These are phyloP conservation scores for Anaeromyces robustus DNA, from an alignment of 192 early-diverging fungal genomes.

Conservation along the genomic window DNA sequence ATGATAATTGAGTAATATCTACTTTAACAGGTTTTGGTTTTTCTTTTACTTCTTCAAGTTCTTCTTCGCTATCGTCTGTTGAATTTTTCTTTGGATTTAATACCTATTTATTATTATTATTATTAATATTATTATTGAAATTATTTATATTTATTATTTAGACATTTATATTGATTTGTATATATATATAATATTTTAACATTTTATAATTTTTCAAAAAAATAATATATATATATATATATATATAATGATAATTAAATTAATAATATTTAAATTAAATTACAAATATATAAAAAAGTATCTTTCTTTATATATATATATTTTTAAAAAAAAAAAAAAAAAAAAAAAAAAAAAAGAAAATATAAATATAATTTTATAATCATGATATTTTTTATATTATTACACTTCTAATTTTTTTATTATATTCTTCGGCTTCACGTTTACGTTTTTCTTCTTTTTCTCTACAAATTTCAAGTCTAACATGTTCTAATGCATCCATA, in stretches of 20 bases:
- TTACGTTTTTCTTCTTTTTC: slow-evolving; percentile 14
- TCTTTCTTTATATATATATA: too few species aligned
- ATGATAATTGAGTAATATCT: slow-evolving; percentile 28
- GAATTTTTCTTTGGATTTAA: not conserved
- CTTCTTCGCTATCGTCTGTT: not conserved
- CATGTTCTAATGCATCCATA: slow-evolving; percentile 39
- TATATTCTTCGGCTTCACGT: slow-evolving; percentile 13
- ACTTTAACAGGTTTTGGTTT: not conserved
- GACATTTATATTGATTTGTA: too few species aligned
- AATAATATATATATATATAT: too few species aligned
- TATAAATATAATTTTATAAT: slow-evolving; percentile 13
- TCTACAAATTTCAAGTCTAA: slow-evolving; percentile 17
- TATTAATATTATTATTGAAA: too few species aligned
- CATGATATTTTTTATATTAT: not conserved
- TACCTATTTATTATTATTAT: not conserved
- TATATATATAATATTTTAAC: too few species aligned
- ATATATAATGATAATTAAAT: too few species aligned
- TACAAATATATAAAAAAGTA: too few species aligned
- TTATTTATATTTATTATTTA: too few species aligned
- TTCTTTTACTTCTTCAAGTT: not conserved
- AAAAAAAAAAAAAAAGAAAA: too few species aligned
- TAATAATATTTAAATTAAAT: too few species aligned
- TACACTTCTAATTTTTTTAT: slow-evolving; percentile 26
- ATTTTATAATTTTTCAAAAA: too few species aligned
- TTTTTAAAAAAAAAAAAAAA: too few species aligned